These are phyloP conservation scores for Amanita fuliginea DNA, from an alignment of 768 basidiomycete species.

Conservation along the genomic window DNA sequence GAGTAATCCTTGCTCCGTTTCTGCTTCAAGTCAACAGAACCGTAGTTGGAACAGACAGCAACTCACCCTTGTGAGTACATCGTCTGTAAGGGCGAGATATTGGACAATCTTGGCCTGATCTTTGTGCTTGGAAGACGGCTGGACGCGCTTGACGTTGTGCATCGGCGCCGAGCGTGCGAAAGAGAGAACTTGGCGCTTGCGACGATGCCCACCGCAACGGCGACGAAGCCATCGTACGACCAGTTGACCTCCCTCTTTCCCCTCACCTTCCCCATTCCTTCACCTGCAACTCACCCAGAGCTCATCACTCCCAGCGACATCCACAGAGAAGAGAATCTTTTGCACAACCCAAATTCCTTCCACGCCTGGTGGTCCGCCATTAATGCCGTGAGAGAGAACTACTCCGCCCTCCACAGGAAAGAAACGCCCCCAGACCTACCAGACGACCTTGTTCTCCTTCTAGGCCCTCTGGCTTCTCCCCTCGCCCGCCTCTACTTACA, in stretches of 20 bases:
- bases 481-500: conserved; percentile 69
- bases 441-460: conserved; percentile 41
- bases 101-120: conserved; percentile 71
- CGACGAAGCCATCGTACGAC: conserved; percentile 14
- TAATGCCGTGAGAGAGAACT: conserved; percentile 58
- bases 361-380: conserved; percentile 91
- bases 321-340: conserved; percentile 86
- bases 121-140: conserved; percentile 43
- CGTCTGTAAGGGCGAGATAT: conserved; percentile 55
- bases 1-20: conserved; percentile 62
- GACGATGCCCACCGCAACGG: neutral
- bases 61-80: conserved; percentile 55
- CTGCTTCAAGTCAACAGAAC: conserved; percentile 26
- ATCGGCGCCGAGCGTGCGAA: conserved; percentile 16
- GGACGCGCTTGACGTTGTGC: conserved; percentile 64
- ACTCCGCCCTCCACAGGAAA: conserved; percentile 42
- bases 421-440: conserved; percentile 38
- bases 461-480: conserved; percentile 73
- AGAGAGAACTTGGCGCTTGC: neutral
- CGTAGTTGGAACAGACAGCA: neutral
- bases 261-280: conserved; percentile 76
- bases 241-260: conserved; percentile 45
- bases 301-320: conserved; percentile 70
- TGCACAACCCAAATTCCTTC: conserved; percentile 85
- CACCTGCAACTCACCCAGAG: conserved; percentile 64